Evolutionary conservation across 225 moss, liverwort and hornwort genomes (phyloP).

Genomic region (Bryoerythrophyllum caledonicum): DNA sequence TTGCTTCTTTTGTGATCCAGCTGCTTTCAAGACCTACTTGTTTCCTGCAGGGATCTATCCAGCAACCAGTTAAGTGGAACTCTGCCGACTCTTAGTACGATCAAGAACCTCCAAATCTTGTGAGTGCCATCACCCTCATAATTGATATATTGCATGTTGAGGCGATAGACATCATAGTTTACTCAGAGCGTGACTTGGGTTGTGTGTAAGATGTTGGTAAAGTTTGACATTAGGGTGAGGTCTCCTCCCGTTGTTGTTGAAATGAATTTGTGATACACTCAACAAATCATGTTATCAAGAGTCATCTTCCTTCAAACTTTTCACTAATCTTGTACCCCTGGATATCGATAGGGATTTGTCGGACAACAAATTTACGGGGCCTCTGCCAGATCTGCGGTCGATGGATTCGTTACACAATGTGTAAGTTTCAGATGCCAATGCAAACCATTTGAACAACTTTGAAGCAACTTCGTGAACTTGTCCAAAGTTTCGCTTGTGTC

Average conservation of each 20-base stretch:
- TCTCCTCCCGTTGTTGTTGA: background rate
- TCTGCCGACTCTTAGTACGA: background rate
- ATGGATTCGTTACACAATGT: background rate
- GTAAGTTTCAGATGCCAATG: conserved; percentile 16
- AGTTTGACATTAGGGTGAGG: background rate
- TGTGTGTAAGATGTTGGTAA: background rate
- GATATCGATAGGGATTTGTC: conserved; percentile 22
- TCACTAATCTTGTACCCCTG: background rate
- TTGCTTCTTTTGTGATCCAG: background rate
- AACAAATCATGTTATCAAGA: background rate
- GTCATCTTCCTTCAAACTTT: background rate
- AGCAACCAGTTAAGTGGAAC: background rate
- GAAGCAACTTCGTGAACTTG: background rate
- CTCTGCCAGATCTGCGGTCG: conserved; percentile 6
- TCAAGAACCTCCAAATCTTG: conserved; percentile 8
- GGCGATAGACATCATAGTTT: background rate
- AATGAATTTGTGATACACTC: background rate
- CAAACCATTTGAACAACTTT: background rate
- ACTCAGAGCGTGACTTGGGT: background rate
- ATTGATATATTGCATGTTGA: background rate
- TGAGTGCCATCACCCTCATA: background rate
- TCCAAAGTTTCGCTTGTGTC: background rate
- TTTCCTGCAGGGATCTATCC: conserved; percentile 8
- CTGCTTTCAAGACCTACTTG: no score
- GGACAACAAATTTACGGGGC: background rate